Conservation (phyloP, 192 early-diverging fungal species). For the Coemansia sp. region DNA sequence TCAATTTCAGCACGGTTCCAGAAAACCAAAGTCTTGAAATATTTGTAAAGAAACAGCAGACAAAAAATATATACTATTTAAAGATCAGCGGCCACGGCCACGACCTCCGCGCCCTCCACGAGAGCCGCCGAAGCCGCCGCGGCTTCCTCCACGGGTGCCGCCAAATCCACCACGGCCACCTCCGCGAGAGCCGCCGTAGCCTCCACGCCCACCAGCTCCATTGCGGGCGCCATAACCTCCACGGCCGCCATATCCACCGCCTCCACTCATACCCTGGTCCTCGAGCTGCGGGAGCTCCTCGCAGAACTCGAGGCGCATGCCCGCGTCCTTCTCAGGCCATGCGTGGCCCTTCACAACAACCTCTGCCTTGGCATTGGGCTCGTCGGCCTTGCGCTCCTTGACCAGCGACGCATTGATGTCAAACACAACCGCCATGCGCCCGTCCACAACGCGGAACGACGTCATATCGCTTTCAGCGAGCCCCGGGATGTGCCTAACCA, state of each 20-base stretch:
- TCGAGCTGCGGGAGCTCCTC: slow-evolving; percentile 80
- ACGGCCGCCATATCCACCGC: slow-evolving; percentile 48
- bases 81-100: neutral
- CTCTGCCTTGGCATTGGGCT: slow-evolving; percentile 20
- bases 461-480: slow-evolving; percentile 75
- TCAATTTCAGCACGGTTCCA: too few species aligned
- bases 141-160: slow-evolving; percentile 41
- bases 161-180: slow-evolving; percentile 56
- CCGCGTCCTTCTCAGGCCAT: slow-evolving; percentile 68
- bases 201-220: slow-evolving; percentile 35
- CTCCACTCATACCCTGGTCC: slow-evolving; percentile 39
- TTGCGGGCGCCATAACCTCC: slow-evolving; percentile 55
- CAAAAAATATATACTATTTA: neutral
- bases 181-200: slow-evolving; percentile 49
- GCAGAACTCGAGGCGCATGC: slow-evolving; percentile 69
- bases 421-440: slow-evolving; percentile 80
- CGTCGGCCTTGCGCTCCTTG: slow-evolving; percentile 59
- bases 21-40: neutral
- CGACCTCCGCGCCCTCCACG: slow-evolving; percentile 3
- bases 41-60: neutral
- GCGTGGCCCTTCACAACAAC: slow-evolving; percentile 66
- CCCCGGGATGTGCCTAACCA: slow-evolving; percentile 70
- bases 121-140: slow-evolving; percentile 36
- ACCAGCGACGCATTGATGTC: slow-evolving; percentile 78
- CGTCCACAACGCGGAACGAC: slow-evolving; percentile 84